Base-by-base conservation (phyloP, 2,329 filamentous ascomycete species). In the Pseudogymnoascus sp. region DNA sequence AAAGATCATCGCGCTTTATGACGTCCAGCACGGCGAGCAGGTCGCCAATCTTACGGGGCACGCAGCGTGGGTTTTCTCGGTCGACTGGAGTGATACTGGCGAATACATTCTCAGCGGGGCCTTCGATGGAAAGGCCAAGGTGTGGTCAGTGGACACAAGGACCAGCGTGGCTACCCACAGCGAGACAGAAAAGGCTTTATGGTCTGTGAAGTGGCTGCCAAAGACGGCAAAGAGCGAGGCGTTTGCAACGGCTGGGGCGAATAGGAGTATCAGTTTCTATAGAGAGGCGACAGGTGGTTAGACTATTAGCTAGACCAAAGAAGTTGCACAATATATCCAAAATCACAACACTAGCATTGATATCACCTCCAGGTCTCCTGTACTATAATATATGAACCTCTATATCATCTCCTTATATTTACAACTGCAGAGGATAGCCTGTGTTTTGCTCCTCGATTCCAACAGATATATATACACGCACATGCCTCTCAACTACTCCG, bases 61-160 rank as follows among this genome's bases (percentile, higher is more conserved):
- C 73, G 83, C 85, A 0, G 88, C 90, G 4, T 99, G 93, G 95
- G 87, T 99, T 68, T 89, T 93, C 65, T 89, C 89, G 33, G 80
- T 97, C 46, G 91, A 96, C 74, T 99, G 93, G 91, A 97, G 88
- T 74, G 85, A 90, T 71, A 96, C 90, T 4, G 95, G 95, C 59
- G 93, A 97, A 76, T 96, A 90, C 74, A 79, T 99, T 11, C 81
- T 97, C 2, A 96, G 89, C 71, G 91, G 91, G 59, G 87, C 89
- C 1, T 91, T 96, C 74, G 93, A 97, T 72, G 93, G 95, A 38
- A 97, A 96, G 75, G 91, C 90, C 65, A 97, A 96, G 76, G 90
- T 97, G 31, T 99, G 95, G 95, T 93, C 91, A 31, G 84, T 97
- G 64, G 92, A 96, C 70, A 84, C 87, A 35, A 84, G 86, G 63